Percentiles rank a stretch among this genome's conserved stretches.
Evolutionary conservation across 179 eudicot genomes (phyloP).

Genomic region (Silene coronaria): DNA sequence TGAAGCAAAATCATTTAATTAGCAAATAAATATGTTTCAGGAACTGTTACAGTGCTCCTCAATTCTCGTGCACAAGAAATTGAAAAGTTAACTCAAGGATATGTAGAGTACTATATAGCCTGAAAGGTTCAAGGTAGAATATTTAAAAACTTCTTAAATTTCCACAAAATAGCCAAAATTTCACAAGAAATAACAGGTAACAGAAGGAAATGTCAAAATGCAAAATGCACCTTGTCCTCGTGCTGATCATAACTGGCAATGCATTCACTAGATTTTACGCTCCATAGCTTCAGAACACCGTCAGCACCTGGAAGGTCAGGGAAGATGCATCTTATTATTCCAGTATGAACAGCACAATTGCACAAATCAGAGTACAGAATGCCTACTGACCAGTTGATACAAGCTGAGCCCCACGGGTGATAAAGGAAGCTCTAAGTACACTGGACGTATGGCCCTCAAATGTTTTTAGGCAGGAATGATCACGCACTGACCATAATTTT

Average conservation of each 20-base stretch:
- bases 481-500: constrained; percentile 85
- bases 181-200: neutral
- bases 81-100: too few relatives aligned
- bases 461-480: constrained; percentile 88
- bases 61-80: neutral
- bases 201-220: neutral
- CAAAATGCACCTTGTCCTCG: constrained; percentile 65
- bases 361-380: constrained; percentile 10
- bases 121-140: neutral
- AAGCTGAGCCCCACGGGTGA: constrained; percentile 79
- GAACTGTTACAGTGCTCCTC: neutral
- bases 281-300: constrained; percentile 90
- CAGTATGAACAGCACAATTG: neutral
- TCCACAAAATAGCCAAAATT: neutral
- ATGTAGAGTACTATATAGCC: neutral
- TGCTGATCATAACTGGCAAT: constrained; percentile 91
- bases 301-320: constrained; percentile 62
- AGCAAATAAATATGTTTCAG: neutral
- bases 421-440: constrained; percentile 75
- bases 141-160: neutral
- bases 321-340: constrained; percentile 2
- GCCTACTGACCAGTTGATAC: constrained; percentile 72
- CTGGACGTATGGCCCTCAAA: constrained; percentile 96
- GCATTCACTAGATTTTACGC: constrained; percentile 73
- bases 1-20: neutral